Evolutionary conservation across 2,329 filamentous ascomycete species (phyloP).

Genomic region (Beauveria sp.): DNA sequence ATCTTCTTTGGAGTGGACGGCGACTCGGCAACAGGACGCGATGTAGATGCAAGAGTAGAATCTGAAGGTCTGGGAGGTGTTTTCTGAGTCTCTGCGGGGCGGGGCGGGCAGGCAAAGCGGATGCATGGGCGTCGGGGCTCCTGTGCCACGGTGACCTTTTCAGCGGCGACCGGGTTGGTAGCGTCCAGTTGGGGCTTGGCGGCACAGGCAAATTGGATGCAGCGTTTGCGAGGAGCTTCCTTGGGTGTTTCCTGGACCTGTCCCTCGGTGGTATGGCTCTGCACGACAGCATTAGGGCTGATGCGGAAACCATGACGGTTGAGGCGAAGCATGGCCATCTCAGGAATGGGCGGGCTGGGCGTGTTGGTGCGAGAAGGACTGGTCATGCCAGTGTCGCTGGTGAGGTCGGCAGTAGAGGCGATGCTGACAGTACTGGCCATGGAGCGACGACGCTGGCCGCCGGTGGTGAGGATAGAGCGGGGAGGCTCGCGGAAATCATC

Average conservation of each 20-base stretch:
- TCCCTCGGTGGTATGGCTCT: conserved; percentile 18
- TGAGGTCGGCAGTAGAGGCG: conserved; percentile 80
- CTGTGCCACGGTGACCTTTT: conserved; percentile 26
- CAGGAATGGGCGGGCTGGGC: conserved; percentile 75
- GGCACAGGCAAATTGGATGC: conserved; percentile 86
- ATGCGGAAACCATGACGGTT: conserved; percentile 22
- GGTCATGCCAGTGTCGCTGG: conserved; percentile 87
- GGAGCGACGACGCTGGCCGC: conserved; percentile 45
- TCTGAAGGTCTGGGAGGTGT: conserved; percentile 23
- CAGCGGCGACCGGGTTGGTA: conserved; percentile 24
- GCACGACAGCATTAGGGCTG: conserved; percentile 20
- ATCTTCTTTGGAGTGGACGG: conserved; percentile 24
- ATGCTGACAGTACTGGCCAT: conserved; percentile 74
- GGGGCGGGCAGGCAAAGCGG: conserved; percentile 66
- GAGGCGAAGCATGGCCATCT: conserved; percentile 40
- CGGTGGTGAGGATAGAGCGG: conserved; percentile 25
- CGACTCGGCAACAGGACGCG: background rate
- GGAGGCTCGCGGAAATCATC: conserved; percentile 5
- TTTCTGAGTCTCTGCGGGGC: conserved; percentile 35
- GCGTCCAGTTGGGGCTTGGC: conserved; percentile 42
- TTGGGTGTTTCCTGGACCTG: conserved; percentile 33
- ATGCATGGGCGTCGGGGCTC: conserved; percentile 53
- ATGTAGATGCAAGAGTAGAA: background rate
- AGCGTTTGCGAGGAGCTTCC: conserved; percentile 59
- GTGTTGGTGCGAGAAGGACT: conserved; percentile 83